phyloP scores from a whole-genome alignment of 495 filamentous ascomycete genomes.

The Xylaria curta region DNA sequence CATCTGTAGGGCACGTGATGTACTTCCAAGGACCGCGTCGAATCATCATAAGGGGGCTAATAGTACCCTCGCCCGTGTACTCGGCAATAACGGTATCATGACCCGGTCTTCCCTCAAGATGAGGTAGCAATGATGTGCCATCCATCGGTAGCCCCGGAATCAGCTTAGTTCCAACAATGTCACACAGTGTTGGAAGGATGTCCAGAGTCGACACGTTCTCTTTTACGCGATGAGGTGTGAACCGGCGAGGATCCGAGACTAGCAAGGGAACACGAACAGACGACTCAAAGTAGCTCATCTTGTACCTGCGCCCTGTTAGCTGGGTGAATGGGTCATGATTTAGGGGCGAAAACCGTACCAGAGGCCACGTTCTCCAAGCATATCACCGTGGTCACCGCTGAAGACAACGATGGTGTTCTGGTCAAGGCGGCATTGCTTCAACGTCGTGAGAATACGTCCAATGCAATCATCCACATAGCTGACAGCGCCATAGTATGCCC shows the following conservation, averaged over 20 bases:
- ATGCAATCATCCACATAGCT: slow-evolving; percentile 89
- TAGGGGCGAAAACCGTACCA: slow-evolving; percentile 53
- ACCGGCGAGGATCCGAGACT: slow-evolving; percentile 71
- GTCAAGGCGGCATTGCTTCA: slow-evolving; percentile 75
- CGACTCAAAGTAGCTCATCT: slow-evolving; percentile 90
- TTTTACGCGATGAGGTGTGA: slow-evolving; percentile 69
- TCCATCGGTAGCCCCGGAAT: slow-evolving; percentile 74
- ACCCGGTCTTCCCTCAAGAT: slow-evolving; percentile 66
- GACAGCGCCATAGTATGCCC: slow-evolving; percentile 88
- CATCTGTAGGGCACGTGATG: slow-evolving; percentile 78
- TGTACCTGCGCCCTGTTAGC: slow-evolving; percentile 62
- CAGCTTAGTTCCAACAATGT: slow-evolving; percentile 72
- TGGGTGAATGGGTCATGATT: slow-evolving; percentile 25
- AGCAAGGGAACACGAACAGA: slow-evolving; percentile 84
- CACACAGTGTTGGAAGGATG: slow-evolving; percentile 82
- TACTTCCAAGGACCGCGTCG: slow-evolving; percentile 83
- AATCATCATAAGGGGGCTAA: slow-evolving; percentile 91
- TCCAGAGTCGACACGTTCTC: slow-evolving; percentile 87
- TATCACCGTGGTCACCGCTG: slow-evolving; percentile 89
- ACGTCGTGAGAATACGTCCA: slow-evolving; percentile 73
- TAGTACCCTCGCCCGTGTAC: slow-evolving; percentile 88
- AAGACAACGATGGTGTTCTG: slow-evolving; percentile 87
- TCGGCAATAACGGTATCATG: slow-evolving; percentile 83
- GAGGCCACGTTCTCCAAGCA: slow-evolving; percentile 86
- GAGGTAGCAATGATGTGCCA: slow-evolving; percentile 73